Evolutionary conservation across 1,284 basidiomycete species (phyloP), one percentile per base, ranked within the genome.

Genomic region (Papiliotrema terrestris): DNA sequence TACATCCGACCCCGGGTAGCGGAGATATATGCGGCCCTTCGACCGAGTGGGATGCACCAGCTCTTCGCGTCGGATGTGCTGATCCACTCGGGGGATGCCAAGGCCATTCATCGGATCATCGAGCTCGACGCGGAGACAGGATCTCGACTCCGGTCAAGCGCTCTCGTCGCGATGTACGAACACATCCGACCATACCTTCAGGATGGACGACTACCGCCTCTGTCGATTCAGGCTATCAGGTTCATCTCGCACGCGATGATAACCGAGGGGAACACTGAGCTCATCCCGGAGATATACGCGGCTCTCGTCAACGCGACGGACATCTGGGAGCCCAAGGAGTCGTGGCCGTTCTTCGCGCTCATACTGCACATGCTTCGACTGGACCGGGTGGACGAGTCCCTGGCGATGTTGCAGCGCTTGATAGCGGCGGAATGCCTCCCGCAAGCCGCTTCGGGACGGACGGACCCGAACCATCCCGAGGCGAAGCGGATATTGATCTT

Each of bases 31-130:
- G 39, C 54, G 15, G 55, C 56, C 22, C 60, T 68, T 9, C 55
- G 56, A 9, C 51, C 66, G 2, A 49, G 53, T 6, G 63, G 62
- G 3, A 46, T 61, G 42, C 66, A 69, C 50, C 60, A 68, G 49
- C 29, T 63, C 2, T 61, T 72, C 13, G 65, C 67, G 1, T 61
- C 63, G 2, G 69, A 72, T 50, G 52, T 72, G 8, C 47, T 72
- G 1, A 52, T 72, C 22, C 55, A 60, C 2, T 54, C 64, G 44
- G 65, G 67, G 2, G 62, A 68, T 46, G 52, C 60, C 2, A 22
- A 49, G 8, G 49, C 61, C 8, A 52, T 72, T 2, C 48, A 59
- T 0, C 56, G 60, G n/a, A 51, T 69, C 1, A 56, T 72, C 3
- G 68, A 72, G 23, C 14, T 54, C 17, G 45, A 48, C 25, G 52